A percentile compares a stretch with the other conserved stretches of the same genome.
Evolutionary conservation across 2,329 filamentous ascomycete species (phyloP).

Genomic region (Aspergillus novofumigatus): DNA sequence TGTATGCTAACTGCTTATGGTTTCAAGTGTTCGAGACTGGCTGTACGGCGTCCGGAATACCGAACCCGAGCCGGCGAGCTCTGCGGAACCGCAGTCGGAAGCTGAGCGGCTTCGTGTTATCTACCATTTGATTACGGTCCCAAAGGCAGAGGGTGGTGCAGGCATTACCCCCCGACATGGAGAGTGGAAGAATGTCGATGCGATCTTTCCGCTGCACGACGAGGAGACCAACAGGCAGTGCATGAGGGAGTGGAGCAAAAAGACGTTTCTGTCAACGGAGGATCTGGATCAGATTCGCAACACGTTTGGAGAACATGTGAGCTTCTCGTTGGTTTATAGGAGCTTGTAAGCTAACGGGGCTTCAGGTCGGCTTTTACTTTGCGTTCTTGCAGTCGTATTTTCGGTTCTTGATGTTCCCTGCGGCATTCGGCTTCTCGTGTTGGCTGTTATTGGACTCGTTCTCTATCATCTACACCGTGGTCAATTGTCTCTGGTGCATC

Average conservation of each 20-base stretch:
- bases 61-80: slow-evolving; percentile 65
- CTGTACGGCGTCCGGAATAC: slow-evolving; percentile 82
- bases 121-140: slow-evolving; percentile 75
- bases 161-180: slow-evolving; percentile 68
- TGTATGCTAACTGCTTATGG: neutral
- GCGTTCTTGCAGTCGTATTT: slow-evolving; percentile 95
- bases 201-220: slow-evolving; percentile 77
- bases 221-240: slow-evolving; percentile 70
- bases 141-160: slow-evolving; percentile 70
- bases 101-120: slow-evolving; percentile 85
- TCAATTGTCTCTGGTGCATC: slow-evolving; percentile 79
- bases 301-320: slow-evolving; percentile 64
- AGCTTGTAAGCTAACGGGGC: neutral
- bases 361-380: slow-evolving; percentile 85
- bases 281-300: slow-evolving; percentile 74
- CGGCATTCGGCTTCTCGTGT: slow-evolving; percentile 70
- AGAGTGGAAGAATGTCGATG: slow-evolving; percentile 69
- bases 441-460: slow-evolving; percentile 83
- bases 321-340: neutral
- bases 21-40: slow-evolving; percentile 79
- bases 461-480: slow-evolving; percentile 74
- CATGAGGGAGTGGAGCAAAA: slow-evolving; percentile 68
- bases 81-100: slow-evolving; percentile 79
- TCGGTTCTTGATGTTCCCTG: slow-evolving; percentile 75
- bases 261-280: slow-evolving; percentile 45